Evolutionary conservation across 345 rosid species (phyloP).

Genomic region (Triadica sebifera): DNA sequence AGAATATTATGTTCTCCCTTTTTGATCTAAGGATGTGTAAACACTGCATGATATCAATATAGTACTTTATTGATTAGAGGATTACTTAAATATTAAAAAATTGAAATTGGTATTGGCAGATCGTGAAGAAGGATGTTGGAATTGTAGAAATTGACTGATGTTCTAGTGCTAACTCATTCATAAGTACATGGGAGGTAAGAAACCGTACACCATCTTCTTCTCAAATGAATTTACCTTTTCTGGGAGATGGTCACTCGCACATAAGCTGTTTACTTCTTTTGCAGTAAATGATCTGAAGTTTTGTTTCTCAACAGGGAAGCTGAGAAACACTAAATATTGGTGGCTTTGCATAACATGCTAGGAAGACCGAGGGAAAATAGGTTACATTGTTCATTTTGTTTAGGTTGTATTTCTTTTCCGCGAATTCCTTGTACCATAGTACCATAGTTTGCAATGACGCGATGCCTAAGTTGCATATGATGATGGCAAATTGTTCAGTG

Average conservation of each 20-base stretch:
- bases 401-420: background rate
- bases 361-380: background rate
- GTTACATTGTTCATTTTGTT: background rate
- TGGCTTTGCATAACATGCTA: background rate
- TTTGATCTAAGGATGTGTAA: too few relatives aligned
- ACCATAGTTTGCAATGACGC: background rate
- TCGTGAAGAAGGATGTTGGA: constrained; percentile 53
- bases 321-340: background rate
- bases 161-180: background rate
- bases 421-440: background rate
- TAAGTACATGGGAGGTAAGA: background rate
- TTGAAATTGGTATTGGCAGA: constrained; percentile 35
- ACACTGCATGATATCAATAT: background rate
- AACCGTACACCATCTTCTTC: background rate
- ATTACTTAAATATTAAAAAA: background rate
- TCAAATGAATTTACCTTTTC: background rate
- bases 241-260: background rate
- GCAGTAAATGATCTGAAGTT: background rate
- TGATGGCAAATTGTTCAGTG: background rate
- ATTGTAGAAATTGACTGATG: constrained; percentile 38
- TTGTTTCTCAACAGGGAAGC: background rate
- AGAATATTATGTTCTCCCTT: too few relatives aligned
- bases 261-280: background rate
- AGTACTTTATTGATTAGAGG: background rate
- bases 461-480: background rate